Evolutionary conservation across 345 rosid species (phyloP).

Genomic region (Lepidium aucheri): DNA sequence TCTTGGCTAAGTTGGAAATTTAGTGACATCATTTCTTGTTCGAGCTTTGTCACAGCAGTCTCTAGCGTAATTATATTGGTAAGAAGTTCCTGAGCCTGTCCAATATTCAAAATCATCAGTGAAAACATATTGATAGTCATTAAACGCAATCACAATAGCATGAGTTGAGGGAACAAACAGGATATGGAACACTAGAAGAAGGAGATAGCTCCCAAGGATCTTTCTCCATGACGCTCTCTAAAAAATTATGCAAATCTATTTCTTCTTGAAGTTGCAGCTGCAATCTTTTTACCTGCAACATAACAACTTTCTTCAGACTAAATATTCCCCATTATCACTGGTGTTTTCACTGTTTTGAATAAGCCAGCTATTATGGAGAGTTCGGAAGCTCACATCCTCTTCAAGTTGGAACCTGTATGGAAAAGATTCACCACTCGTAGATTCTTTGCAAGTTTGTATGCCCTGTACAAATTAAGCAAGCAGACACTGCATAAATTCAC

Average conservation of each 20-base stretch:
- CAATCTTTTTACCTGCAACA: constrained; percentile 58
- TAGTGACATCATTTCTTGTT: constrained; percentile 70
- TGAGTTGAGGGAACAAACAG: constrained; percentile 32
- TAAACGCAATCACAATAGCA: neutral
- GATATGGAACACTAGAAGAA: constrained; percentile 46
- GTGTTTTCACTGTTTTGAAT: neutral
- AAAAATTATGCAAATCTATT: constrained; percentile 47
- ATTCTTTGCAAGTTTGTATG: constrained; percentile 28
- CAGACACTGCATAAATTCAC: neutral
- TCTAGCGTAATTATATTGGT: constrained; percentile 60
- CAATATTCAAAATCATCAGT: constrained; percentile 16
- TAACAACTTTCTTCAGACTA: neutral
- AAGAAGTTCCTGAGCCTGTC: constrained; percentile 69
- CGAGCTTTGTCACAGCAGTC: constrained; percentile 61
- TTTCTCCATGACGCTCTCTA: constrained; percentile 50
- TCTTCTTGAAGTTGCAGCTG: constrained; percentile 66
- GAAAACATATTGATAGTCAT: neutral
- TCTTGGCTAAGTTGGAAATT: constrained; percentile 95
- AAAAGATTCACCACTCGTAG: constrained; percentile 31
- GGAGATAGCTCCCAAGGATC: constrained; percentile 40
- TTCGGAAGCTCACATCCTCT: constrained; percentile 56
- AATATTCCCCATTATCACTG: neutral
- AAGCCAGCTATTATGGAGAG: neutral
- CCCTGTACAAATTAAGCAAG: constrained; percentile 34
- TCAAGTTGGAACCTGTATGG: constrained; percentile 69